Evolutionary conservation across 768 basidiomycete species (phyloP), one percentile per base, ranked within the genome.

Genomic region (Mycena galopus): DNA sequence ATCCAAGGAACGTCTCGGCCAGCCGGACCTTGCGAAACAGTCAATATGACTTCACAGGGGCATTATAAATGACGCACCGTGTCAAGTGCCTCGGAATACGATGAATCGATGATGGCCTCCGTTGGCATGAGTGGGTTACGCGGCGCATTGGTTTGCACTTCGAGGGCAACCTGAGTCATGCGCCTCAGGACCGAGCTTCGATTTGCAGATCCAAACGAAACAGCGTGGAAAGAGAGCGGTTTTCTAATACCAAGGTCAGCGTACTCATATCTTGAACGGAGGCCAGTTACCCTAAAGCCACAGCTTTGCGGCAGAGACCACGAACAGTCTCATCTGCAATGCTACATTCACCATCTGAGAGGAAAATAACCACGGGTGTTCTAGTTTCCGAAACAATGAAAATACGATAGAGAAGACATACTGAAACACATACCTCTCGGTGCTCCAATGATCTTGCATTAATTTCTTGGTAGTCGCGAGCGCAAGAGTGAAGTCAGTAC

Each of bases 341-440:
- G 10, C 37, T 16, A 59, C 86, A 86, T 79, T 89, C 85, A 1
- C 90, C 90, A 67, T 89, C 90, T 2, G 90, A 90, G 10, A 90
- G 81, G 78, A 91, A 91, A 65, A 88, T 84, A 32, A 89, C 77
- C 12, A 88, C 82, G 0, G 88, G 88, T 2, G 82, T 78, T 51
- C 88, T 86, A 29, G 35, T 47, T 21, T 12, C 16, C 14, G 55
- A 33, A n/a, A 0, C n/a, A 10, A 5, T 25, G 47, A 29, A 17
- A 19, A 37, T 14, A 19, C 6, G 19, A 19, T 2, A 25, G 27
- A 21, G 14, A 17, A 39, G 9, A 7, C 19, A 19, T 19, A 32
- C 16, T 2, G 9, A 23, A 25, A 37, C 14, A 59, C 12, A 51
- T 67, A 87, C 89, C 90, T 82, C 70, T 91, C 89, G 0, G 84